These are phyloP conservation scores for Auricularia sp. DNA, from an alignment of 768 basidiomycete species.

Conservation along the genomic window DNA sequence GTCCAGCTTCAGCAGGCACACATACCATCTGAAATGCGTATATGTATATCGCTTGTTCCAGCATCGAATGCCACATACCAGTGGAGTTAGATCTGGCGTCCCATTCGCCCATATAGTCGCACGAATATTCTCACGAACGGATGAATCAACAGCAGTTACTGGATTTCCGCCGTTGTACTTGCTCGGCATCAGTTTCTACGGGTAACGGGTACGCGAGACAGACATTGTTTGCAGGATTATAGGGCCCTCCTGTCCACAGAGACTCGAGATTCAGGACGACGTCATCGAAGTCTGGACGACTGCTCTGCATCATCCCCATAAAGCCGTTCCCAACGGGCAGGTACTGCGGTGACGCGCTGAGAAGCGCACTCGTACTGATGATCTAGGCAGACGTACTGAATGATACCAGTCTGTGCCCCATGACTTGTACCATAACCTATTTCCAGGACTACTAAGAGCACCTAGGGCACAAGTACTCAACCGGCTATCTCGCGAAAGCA, in stretches of 20 bases:
- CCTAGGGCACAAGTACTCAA: not conserved
- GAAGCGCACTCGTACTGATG: not conserved
- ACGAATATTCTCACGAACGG: conserved; percentile 41
- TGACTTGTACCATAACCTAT: not conserved
- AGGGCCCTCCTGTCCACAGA: conserved; percentile 59
- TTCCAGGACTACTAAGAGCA: not conserved
- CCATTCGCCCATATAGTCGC: conserved; percentile 50
- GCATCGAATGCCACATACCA: not conserved
- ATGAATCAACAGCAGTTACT: conserved; percentile 30
- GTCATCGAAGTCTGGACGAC: conserved; percentile 30
- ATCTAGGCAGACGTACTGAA: not conserved
- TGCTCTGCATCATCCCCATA: conserved; percentile 19
- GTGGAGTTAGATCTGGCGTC: conserved; percentile 16
- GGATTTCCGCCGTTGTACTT: conserved; percentile 67
- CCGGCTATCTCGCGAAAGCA: too few relatives aligned
- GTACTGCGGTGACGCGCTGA: conserved; percentile 20
- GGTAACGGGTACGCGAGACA: not conserved
- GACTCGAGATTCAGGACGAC: conserved; percentile 55
- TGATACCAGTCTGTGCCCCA: not conserved
- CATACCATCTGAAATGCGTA: not conserved
- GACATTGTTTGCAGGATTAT: not conserved
- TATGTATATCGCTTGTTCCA: not conserved
- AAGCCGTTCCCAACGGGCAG: conserved; percentile 70
- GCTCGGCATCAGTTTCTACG: conserved; percentile 18
- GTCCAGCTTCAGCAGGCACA: not conserved